Conservation (phyloP, 805 yeast species). For the Myxozyma udenii region DNA sequence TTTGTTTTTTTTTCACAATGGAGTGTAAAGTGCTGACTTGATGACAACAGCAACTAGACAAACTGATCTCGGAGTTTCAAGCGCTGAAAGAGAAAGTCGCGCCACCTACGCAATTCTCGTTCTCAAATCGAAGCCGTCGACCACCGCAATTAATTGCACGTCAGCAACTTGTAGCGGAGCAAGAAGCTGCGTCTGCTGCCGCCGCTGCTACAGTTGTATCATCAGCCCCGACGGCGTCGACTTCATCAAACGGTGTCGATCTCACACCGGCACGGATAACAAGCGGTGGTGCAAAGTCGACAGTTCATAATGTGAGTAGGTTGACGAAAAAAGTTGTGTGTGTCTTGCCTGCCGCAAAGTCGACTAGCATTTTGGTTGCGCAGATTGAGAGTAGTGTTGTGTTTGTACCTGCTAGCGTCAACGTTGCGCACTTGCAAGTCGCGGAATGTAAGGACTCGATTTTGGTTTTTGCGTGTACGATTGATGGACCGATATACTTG, state of each 20-base stretch:
- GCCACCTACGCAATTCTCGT: conserved; percentile 15
- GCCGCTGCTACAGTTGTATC: too few relatives aligned
- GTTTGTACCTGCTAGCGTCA: conserved; percentile 1
- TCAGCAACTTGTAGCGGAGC: too few relatives aligned
- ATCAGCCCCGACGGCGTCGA: too few relatives aligned
- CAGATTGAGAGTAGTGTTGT: conserved; percentile 9
- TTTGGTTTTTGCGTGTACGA: conserved; percentile 6
- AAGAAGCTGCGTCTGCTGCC: too few relatives aligned
- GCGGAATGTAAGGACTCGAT: conserved; percentile 4
- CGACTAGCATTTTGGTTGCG: conserved; percentile 3
- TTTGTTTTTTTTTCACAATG: not conserved
- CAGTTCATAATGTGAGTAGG: not conserved
- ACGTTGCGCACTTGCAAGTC: conserved; percentile 15
- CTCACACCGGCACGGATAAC: too few relatives aligned
- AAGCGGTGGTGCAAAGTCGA: too few relatives aligned
- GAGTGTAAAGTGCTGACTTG: too few relatives aligned
- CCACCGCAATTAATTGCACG: not conserved
- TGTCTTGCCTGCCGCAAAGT: not conserved
- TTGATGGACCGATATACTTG: conserved; percentile 23
- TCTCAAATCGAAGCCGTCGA: conserved; percentile 14
- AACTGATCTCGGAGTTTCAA: conserved; percentile 4
- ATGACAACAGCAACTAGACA: conserved; percentile 23
- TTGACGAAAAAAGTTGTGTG: not conserved
- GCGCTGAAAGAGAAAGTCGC: conserved; percentile 2
- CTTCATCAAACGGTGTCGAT: too few relatives aligned